Base-by-base conservation (phyloP, 805 yeast species). In the Grigorovia transvaalensis region DNA sequence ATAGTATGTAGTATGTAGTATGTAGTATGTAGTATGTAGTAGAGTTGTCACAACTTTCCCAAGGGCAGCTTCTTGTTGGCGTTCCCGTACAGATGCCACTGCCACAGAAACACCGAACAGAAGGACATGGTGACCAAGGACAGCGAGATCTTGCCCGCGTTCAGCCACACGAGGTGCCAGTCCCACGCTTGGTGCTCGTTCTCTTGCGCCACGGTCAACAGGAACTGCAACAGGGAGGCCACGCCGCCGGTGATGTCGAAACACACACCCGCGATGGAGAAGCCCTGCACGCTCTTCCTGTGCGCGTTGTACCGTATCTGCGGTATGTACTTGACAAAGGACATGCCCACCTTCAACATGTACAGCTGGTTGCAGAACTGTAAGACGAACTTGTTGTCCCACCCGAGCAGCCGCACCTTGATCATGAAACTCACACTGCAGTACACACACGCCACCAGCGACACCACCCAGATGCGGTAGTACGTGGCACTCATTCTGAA, bases 201-300 rank as follows among this genome's bases (percentile, higher is more conserved):
- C 42, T 53, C 60, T 12, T 48, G 41, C n/a, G 54, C 23, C 17
- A 66, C 46, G 52, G 61, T 62, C 35, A 56, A 29, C 13, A 62
- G 23, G 27, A 68, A 50, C 47, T 67, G 71, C 19, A 51, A 17
- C 29, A 67, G 45, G 2, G 68, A 65, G 23, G 66, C 67, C 8
- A 65, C 18, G 17, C 75, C 71, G 15, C 77, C 77, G 9, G 65
- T 54, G 15, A 64, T 47, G 57, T 73, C 77, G 20, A 72, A 53
- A 5, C 60, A 50, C 1, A 70, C 69, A 1, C 74, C 69, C 11
- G 88, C 77, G 55, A 91, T 78, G 51, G 96, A 84, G 59, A 93
- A 82, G 1, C 98, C 98, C 52, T 80, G 77, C 51, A 89, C 89
- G 4, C 96, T 85, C 60, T 82, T 80, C 57, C 96, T 78, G 47